A percentile compares a stretch with the other conserved stretches of the same genome.
These are phyloP conservation scores for Porcisia deanei DNA, from an alignment of 208 protist genomes.

Conservation along the genomic window DNA sequence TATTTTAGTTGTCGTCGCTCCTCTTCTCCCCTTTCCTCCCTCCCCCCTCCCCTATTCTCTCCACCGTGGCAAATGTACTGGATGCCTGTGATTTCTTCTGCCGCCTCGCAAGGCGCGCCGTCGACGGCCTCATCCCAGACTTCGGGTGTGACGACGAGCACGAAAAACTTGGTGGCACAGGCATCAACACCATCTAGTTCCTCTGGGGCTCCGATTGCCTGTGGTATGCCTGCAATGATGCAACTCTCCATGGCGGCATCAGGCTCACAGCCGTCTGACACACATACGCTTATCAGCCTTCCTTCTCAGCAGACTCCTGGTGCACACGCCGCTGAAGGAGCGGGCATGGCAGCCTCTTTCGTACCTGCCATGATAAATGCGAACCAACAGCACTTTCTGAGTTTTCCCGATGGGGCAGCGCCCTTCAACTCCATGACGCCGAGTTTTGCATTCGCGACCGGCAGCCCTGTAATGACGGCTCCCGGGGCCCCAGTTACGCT, in stretches of 20 bases:
- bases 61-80: conserved; percentile 1
- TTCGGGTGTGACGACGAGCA: neutral
- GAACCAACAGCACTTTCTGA: neutral
- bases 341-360: neutral
- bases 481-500: neutral
- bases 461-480: neutral
- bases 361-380: neutral
- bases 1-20: too few relatives aligned
- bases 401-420: neutral
- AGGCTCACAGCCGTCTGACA: neutral
- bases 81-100: neutral
- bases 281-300: neutral
- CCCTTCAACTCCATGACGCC: neutral
- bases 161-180: neutral
- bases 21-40: neutral
- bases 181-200: neutral
- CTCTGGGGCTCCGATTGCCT: neutral
- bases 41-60: neutral
- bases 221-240: neutral
- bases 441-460: neutral
- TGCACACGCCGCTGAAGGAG: neutral
- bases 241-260: neutral
- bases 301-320: neutral
- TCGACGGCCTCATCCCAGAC: neutral
- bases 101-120: neutral